Evolutionary conservation across 202 grass and related monocot species (phyloP), one percentile per base, ranked within the genome.

Genomic region (Zoysia matrella): DNA sequence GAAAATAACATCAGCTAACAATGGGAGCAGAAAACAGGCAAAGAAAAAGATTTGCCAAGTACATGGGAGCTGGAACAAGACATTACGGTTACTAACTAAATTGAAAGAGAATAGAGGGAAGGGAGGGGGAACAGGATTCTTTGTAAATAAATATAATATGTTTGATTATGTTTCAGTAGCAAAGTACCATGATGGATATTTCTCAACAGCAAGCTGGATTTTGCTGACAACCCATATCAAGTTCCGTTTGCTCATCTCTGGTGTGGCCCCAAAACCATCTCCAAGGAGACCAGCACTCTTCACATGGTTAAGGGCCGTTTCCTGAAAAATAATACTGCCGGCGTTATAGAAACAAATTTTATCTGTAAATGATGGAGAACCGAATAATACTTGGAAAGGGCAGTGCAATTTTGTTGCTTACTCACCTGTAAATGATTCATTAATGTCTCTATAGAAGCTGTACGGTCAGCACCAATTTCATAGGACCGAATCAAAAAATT

Each of bases 361-460:
- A 47, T 18, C 55, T 61, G 48, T 11, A 50, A 36, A 47, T 4
- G 30, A 64, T 15, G 54, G 14, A 56, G 54, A n/a, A n/a, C 15
- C 6, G 4, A 56, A 77, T 8, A 12, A 36, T 5, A 44, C 7
- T 60, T 51, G 62, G 46, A 13, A 48, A 6, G 2, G 53, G 3
- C 50, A 51, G 50, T 13, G 5, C 30, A 62, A 64, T 64, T 44
- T 15, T 48, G 13, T 49, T 40, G 68, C 11, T 50, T 44, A 45
- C 58, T 16, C 57, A 94, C 92, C 88, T 97, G 94, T 63, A 97
- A 60, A 89, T 94, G 92, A 54, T 97, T 94, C 94, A 97, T 97
- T 40, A 97, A 69, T 40, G 92, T 92, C 57, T 97, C 94, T 72
- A 94, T 97, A 53, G 94, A 97, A 0, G 90, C 92, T 36, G 92